Percentiles rank a stretch among this genome's conserved stretches.
Evolutionary conservation across 1,284 basidiomycete species (phyloP).

Genomic region (Flammula alnicola): DNA sequence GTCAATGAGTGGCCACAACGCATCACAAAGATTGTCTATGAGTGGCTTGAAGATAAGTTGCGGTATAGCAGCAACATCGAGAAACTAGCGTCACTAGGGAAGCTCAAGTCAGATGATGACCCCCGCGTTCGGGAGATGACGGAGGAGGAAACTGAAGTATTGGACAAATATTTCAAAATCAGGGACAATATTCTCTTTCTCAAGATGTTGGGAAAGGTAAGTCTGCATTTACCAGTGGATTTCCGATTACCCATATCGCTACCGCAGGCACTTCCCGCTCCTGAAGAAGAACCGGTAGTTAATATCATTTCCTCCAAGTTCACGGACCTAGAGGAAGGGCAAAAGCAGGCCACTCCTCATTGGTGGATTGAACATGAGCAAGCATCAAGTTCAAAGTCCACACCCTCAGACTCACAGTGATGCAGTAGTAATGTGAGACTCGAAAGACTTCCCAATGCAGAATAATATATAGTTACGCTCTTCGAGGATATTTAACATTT

Average conservation of each 20-base stretch:
- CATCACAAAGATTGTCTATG: too few relatives aligned
- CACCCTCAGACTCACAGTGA: too few relatives aligned
- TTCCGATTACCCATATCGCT: too few relatives aligned
- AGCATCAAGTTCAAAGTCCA: not conserved
- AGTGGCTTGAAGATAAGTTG: constrained; percentile 30
- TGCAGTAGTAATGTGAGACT: too few relatives aligned
- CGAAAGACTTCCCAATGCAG: too few relatives aligned
- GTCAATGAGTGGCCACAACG: too few relatives aligned
- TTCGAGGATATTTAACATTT: too few relatives aligned
- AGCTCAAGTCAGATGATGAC: constrained; percentile 29
- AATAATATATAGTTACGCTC: too few relatives aligned
- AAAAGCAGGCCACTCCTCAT: constrained; percentile 29
- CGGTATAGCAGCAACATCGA: constrained; percentile 14
- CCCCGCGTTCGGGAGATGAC: constrained; percentile 37
- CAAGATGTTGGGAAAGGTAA: constrained; percentile 32
- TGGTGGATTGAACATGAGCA: constrained; percentile 42
- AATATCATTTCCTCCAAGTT: constrained; percentile 8
- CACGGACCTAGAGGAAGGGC: constrained; percentile 21
- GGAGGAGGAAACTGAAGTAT: constrained; percentile 26
- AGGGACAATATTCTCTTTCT: constrained; percentile 29
- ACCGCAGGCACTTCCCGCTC: too few relatives aligned
- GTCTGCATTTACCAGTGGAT: too few relatives aligned
- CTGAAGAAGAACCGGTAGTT: too few relatives aligned
- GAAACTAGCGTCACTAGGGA: constrained; percentile 20
- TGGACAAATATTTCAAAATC: constrained; percentile 32